phyloP scores from a whole-genome alignment of 148 eudicot genomes.

The Amaranthus hypochondriacus region DNA sequence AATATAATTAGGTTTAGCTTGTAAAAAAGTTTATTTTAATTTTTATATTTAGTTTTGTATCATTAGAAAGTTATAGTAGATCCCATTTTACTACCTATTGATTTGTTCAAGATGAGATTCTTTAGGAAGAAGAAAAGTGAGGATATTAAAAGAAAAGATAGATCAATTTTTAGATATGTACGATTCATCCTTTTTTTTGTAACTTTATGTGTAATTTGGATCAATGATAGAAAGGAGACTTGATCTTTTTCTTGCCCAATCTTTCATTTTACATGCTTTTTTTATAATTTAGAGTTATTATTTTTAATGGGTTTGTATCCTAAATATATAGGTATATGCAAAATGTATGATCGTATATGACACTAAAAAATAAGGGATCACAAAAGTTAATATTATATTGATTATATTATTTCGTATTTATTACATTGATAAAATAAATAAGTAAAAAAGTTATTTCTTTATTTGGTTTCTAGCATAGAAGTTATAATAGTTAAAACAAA shows the following conservation, averaged over 20 bases:
- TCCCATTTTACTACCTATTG: constrained; percentile 16
- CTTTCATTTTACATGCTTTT: background rate
- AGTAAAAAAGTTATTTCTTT: too few relatives aligned
- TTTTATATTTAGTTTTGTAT: background rate
- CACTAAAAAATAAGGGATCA: too few relatives aligned
- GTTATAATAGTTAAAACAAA: too few relatives aligned
- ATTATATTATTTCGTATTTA: too few relatives aligned
- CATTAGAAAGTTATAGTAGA: constrained; percentile 9
- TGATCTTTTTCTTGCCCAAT: background rate
- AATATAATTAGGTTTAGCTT: constrained; percentile 15
- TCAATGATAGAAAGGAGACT: background rate
- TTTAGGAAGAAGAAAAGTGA: constrained; percentile 24
- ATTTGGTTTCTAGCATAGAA: too few relatives aligned
- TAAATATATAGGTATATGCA: too few relatives aligned
- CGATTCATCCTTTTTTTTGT: constrained; percentile 9
- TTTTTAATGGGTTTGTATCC: too few relatives aligned
- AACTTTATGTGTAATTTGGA: background rate
- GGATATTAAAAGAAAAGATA: constrained; percentile 8
- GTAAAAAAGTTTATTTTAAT: constrained; percentile 11
- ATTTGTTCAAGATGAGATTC: constrained; percentile 19
- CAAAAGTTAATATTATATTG: too few relatives aligned
- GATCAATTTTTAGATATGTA: constrained; percentile 14
- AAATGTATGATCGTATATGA: too few relatives aligned
- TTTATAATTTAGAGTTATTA: background rate
- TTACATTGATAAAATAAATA: too few relatives aligned